Conservation (phyloP, 164 flowering plant species). For the Vitis riparia region DNA sequence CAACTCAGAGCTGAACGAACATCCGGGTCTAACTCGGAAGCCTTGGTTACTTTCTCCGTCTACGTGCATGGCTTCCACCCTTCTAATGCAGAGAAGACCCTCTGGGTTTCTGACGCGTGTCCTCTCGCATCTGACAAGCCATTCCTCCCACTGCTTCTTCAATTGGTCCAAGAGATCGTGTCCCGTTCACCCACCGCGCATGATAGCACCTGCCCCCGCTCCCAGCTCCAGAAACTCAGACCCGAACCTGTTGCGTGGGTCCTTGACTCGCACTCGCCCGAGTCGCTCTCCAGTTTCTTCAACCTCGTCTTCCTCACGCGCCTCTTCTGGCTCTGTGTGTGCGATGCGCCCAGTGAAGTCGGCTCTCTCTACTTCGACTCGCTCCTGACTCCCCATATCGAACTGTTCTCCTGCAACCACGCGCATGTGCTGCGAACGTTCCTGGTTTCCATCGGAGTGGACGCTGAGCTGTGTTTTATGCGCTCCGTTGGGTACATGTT, state of each 20-base stretch:
- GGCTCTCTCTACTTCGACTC: slow-evolving; percentile 67
- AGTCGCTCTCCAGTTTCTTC: slow-evolving; percentile 68
- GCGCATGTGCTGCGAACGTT: slow-evolving; percentile 49
- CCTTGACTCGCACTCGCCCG: slow-evolving; percentile 63
- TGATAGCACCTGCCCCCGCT: slow-evolving; percentile 43
- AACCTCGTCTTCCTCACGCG: slow-evolving; percentile 65
- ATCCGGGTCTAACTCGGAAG: slow-evolving; percentile 39
- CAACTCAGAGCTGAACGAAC: slow-evolving; percentile 64
- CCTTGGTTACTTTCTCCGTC: slow-evolving; percentile 52
- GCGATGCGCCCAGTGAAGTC: slow-evolving; percentile 66
- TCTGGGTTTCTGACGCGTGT: slow-evolving; percentile 84
- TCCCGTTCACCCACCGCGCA: slow-evolving; percentile 56
- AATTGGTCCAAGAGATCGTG: slow-evolving; percentile 74
- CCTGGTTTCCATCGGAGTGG: slow-evolving; percentile 62
- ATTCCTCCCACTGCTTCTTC: slow-evolving; percentile 70
- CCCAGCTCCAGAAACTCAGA: slow-evolving; percentile 50
- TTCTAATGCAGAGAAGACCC: slow-evolving; percentile 19
- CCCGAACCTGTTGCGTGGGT: slow-evolving; percentile 60
- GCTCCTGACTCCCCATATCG: slow-evolving; percentile 48
- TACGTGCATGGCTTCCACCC: slow-evolving; percentile 42
- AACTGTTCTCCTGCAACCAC: slow-evolving; percentile 33
- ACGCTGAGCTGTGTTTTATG: slow-evolving; percentile 72
- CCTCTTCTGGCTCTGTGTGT: slow-evolving; percentile 79
- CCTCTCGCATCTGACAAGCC: slow-evolving; percentile 53
- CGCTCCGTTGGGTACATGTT: slow-evolving; percentile 75